Evolutionary conservation across 495 filamentous ascomycete genomes (phyloP).

Genomic region (Lasiosphaeris hirsuta): DNA sequence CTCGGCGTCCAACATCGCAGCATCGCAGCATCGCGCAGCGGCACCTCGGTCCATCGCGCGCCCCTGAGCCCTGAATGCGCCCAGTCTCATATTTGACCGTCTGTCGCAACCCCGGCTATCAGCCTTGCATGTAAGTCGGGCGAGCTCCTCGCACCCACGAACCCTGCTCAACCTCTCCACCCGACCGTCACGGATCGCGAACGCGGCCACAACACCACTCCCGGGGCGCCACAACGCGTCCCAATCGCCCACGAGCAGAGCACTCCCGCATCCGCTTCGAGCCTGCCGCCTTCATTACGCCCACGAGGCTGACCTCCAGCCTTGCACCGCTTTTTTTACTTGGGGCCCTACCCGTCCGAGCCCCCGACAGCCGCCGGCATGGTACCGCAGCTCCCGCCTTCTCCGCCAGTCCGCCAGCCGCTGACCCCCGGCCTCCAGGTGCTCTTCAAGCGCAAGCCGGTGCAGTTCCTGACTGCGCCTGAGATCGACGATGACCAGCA

Average conservation of each 20-base stretch:
- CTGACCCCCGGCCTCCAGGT: slow-evolving; percentile 56
- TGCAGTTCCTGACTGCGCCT: slow-evolving; percentile 73
- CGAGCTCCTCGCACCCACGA: slow-evolving; percentile 14
- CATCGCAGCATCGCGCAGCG: neutral
- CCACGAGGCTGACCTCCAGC: slow-evolving; percentile 34
- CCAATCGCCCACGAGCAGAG: slow-evolving; percentile 11
- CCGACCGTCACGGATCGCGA: slow-evolving; percentile 33
- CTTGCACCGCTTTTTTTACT: slow-evolving; percentile 18
- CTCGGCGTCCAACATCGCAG: neutral
- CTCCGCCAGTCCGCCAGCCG: neutral
- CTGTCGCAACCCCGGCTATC: slow-evolving; percentile 11
- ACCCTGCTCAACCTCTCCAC: slow-evolving; percentile 31
- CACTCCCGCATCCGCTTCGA: neutral
- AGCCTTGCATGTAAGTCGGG: slow-evolving; percentile 31
- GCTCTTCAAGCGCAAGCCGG: slow-evolving; percentile 92
- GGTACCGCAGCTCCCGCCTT: slow-evolving; percentile 21
- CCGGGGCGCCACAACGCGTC: slow-evolving; percentile 25
- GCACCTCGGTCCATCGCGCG: neutral
- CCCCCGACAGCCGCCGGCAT: slow-evolving; percentile 16
- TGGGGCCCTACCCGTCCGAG: slow-evolving; percentile 1
- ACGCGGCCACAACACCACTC: slow-evolving; percentile 26
- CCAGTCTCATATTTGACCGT: slow-evolving; percentile 19
- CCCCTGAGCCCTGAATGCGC: slow-evolving; percentile 12
- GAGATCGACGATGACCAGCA: slow-evolving; percentile 73
- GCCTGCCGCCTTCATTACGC: neutral